phyloP scores from a whole-genome alignment of 148 eudicot species.

The Chenopodium suecicum region DNA sequence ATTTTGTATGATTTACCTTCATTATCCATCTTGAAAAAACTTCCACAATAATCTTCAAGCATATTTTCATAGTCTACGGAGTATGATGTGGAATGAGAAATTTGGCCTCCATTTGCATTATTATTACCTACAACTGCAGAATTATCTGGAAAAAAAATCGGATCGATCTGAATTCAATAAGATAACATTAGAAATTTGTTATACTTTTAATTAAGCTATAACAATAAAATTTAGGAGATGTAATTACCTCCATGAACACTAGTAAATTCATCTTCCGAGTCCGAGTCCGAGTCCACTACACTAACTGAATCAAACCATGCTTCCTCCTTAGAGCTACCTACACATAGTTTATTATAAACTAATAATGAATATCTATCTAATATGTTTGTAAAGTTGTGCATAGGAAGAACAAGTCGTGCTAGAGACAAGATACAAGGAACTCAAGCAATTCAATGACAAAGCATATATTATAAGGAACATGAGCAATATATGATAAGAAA shows the following conservation, averaged over 20 bases:
- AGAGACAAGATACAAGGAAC: too few species aligned
- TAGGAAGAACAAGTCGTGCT: too few species aligned
- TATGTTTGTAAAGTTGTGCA: too few species aligned
- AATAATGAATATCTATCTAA: too few species aligned
- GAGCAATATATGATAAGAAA: too few species aligned
- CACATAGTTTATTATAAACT: background rate
- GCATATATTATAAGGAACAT: too few species aligned
- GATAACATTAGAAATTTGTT: too few species aligned
- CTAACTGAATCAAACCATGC: conserved; percentile 62
- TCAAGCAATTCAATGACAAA: too few species aligned
- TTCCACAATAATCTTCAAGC: conserved; percentile 55
- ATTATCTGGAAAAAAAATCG: conserved; percentile 29
- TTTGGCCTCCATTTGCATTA: conserved; percentile 41
- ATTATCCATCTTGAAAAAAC: conserved; percentile 38
- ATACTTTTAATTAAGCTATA: too few species aligned
- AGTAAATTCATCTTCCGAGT: conserved; percentile 62
- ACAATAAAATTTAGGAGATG: too few species aligned
- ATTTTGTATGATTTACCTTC: conserved; percentile 32
- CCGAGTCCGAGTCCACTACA: conserved; percentile 60
- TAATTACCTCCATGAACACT: conserved; percentile 61
- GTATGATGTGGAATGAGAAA: conserved; percentile 48
- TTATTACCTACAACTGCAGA: conserved; percentile 26
- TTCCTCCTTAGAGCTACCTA: conserved; percentile 53
- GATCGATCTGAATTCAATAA: too few species aligned
- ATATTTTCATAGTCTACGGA: conserved; percentile 44